Evolutionary conservation across 1,284 basidiomycete genomes (phyloP).

Genomic region (Tremellales sp.): DNA sequence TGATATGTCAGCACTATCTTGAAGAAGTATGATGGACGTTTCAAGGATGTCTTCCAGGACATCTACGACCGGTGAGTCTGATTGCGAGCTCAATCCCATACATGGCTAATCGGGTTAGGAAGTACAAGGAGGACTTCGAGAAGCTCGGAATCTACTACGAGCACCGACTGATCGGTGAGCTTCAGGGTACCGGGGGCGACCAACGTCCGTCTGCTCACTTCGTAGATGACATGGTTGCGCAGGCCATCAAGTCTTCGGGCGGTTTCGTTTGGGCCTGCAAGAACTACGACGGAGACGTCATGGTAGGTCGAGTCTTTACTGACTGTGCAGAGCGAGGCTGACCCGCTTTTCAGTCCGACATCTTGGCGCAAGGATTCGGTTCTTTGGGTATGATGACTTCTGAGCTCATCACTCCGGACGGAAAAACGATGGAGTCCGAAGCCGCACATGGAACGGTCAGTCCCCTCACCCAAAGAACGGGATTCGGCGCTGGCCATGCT

Average conservation of each 20-base stretch:
- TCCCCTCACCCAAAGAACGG: too few species aligned
- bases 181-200: neutral
- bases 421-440: constrained; percentile 83
- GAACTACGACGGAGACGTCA: constrained; percentile 95
- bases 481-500: constrained; percentile 10
- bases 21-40: constrained; percentile 94
- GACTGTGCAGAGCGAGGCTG: too few species aligned
- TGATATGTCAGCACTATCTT: constrained; percentile 64
- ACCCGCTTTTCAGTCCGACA: too few species aligned
- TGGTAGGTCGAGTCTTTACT: too few species aligned
- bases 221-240: constrained; percentile 92
- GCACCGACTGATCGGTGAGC: constrained; percentile 67
- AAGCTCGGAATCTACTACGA: constrained; percentile 88
- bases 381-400: constrained; percentile 97
- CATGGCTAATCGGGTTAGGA: constrained; percentile 40
- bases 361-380: constrained; percentile 85
- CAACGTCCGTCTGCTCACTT: neutral
- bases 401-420: constrained; percentile 94
- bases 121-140: constrained; percentile 82
- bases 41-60: constrained; percentile 98
- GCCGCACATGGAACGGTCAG: constrained; percentile 73
- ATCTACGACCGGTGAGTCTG: constrained; percentile 68
- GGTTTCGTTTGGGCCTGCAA: constrained; percentile 98
- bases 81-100: neutral
- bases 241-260: constrained; percentile 91